A percentile compares a stretch with the other conserved stretches of the same genome.
These are phyloP conservation scores for Shiraia sp. DNA, from an alignment of 2,329 filamentous ascomycete species.

Conservation along the genomic window DNA sequence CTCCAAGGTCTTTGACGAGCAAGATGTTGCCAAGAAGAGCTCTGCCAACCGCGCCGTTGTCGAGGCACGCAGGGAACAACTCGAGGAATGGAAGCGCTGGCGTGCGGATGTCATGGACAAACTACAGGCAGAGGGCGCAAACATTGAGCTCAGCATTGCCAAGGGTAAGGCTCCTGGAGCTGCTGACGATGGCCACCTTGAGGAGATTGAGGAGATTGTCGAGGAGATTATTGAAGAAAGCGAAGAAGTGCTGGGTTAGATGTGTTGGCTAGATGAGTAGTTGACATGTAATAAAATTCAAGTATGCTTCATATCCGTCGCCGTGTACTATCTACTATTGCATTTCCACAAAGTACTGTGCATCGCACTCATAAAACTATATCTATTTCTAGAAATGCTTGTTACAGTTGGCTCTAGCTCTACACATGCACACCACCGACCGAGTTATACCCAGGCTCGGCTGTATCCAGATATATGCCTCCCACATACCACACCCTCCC, in stretches of 20 bases:
- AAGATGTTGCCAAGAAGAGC: slow-evolving; percentile 90
- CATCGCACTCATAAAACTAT: no score
- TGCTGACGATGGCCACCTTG: slow-evolving; percentile 54
- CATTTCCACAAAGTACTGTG: no score
- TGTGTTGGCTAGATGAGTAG: neutral
- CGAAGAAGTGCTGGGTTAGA: slow-evolving; percentile 68
- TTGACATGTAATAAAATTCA: no score
- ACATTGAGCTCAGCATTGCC: slow-evolving; percentile 60
- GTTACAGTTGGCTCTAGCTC: no score
- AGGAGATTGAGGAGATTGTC: slow-evolving; percentile 74
- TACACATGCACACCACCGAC: no score
- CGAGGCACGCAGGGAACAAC: slow-evolving; percentile 77
- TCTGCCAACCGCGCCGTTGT: slow-evolving; percentile 94
- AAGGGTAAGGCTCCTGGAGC: slow-evolving; percentile 44
- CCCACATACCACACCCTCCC: no score
- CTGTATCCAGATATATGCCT: no score
- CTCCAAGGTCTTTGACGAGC: slow-evolving; percentile 90
- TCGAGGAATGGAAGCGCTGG: slow-evolving; percentile 91
- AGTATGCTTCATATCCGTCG: no score
- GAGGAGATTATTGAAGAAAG: slow-evolving; percentile 88
- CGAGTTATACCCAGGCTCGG: no score
- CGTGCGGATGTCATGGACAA: slow-evolving; percentile 72
- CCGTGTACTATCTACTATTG: no score
- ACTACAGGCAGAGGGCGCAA: slow-evolving; percentile 60
- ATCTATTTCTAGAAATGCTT: no score